A percentile compares a stretch with the other conserved stretches of the same genome.
phyloP scores from a whole-genome alignment of 306 rosid genomes.

The Quillaja saponaria region DNA sequence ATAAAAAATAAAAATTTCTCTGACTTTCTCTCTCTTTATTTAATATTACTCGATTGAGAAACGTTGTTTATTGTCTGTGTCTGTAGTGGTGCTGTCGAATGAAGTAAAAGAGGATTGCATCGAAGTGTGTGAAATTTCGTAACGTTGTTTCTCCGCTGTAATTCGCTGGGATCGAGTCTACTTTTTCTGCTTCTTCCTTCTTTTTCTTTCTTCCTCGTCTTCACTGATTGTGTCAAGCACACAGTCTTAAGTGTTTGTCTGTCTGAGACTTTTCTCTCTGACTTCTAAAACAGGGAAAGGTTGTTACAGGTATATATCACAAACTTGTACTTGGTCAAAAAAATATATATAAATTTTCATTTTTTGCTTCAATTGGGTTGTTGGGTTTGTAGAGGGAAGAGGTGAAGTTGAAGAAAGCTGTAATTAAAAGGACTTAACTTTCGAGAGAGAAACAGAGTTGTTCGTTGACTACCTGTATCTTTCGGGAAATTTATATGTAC shows the following conservation, averaged over 20 bases:
- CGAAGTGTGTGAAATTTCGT: not conserved
- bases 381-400: not conserved
- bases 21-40: no score
- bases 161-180: not conserved
- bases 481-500: not conserved
- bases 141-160: not conserved
- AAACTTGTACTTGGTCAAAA: not conserved
- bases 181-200: not conserved
- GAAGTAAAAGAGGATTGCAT: not conserved
- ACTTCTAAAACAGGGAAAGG: slow-evolving; percentile 1
- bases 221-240: not conserved
- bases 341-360: not conserved
- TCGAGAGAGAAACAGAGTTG: slow-evolving; percentile 18
- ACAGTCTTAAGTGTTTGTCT: slow-evolving; percentile 1
- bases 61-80: not conserved
- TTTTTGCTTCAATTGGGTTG: slow-evolving; percentile 5
- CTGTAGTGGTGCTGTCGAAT: not conserved
- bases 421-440: slow-evolving; percentile 2
- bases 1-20: no score
- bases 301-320: slow-evolving; percentile 19
- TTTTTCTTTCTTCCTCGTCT: not conserved
- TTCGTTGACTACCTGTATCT: slow-evolving; percentile 26
- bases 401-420: slow-evolving; percentile 8
- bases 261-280: not conserved
- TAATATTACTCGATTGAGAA: no score